Conservation (phyloP, 192 early-diverging fungal genomes). For the Coemansia sp. region DNA sequence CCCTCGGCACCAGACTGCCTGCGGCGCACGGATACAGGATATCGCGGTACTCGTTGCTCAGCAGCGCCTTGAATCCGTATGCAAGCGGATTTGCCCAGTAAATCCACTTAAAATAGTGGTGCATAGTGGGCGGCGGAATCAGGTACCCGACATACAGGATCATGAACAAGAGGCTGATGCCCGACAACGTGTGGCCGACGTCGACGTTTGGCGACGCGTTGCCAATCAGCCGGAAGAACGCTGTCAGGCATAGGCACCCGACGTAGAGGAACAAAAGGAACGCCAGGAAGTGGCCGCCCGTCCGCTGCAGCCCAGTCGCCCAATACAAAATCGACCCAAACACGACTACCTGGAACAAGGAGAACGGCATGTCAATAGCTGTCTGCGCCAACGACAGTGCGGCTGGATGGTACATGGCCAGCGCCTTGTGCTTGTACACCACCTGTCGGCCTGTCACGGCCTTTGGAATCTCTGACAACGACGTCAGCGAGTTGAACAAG, state of each 20-base stretch:
- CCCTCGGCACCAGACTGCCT: conserved; percentile 45
- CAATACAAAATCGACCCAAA: conserved; percentile 62
- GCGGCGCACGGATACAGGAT: conserved; percentile 26
- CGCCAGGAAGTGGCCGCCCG: conserved; percentile 54
- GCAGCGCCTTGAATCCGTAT: conserved; percentile 63
- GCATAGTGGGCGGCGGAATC: conserved; percentile 57
- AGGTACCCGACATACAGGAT: conserved; percentile 61
- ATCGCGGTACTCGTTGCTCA: conserved; percentile 57
- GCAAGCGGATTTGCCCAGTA: conserved; percentile 68
- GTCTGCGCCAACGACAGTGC: conserved; percentile 29
- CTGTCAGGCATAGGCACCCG: conserved; percentile 46
- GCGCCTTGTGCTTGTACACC: conserved; percentile 73
- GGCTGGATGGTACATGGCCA: conserved; percentile 54
- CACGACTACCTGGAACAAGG: conserved; percentile 49
- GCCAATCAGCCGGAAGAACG: conserved; percentile 59
- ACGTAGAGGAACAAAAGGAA: conserved; percentile 59
- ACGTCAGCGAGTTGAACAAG: conserved; percentile 66
- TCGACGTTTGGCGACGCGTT: conserved; percentile 56
- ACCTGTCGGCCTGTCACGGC: conserved; percentile 69
- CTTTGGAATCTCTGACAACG: conserved; percentile 66
- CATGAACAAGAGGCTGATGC: conserved; percentile 58
- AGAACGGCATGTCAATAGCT: conserved; percentile 49
- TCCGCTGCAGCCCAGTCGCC: conserved; percentile 53
- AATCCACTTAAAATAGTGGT: conserved; percentile 62
- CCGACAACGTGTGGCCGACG: conserved; percentile 58